These are phyloP conservation scores for Mycena sp. DNA, from an alignment of 1,284 basidiomycete genomes.

Conservation along the genomic window DNA sequence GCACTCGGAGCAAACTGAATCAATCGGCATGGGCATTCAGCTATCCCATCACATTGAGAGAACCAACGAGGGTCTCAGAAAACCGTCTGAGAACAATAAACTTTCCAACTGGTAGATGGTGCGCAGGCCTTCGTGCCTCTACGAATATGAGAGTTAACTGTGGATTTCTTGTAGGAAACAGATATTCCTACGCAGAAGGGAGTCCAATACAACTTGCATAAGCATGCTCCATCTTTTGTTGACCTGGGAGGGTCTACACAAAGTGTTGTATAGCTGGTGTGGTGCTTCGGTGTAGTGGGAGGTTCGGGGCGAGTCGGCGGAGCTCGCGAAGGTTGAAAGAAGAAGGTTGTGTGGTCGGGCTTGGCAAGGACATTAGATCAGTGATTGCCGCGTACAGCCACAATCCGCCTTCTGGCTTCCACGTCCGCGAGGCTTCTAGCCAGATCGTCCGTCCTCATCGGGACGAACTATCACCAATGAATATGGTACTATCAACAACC, in stretches of 20 bases:
- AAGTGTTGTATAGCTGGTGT: not conserved
- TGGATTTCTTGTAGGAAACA: not conserved
- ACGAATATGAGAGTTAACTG: not conserved
- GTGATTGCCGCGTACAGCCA: no score
- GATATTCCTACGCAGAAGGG: not conserved
- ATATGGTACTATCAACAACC: no score
- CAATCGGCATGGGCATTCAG: not conserved
- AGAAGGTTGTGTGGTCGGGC: no score
- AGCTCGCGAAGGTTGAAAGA: no score
- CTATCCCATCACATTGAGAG: no score
- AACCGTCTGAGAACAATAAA: not conserved
- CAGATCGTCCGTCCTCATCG: no score
- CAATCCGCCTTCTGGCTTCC: no score
- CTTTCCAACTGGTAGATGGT: not conserved
- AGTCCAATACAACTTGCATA: not conserved
- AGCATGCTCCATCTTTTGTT: not conserved
- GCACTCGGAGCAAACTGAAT: not conserved
- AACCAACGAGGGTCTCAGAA: not conserved
- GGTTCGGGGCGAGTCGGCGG: no score
- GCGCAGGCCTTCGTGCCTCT: not conserved
- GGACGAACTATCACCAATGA: no score
- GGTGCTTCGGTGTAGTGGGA: no score
- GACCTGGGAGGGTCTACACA: not conserved
- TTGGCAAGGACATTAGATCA: no score
- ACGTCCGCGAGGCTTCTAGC: no score